Percentiles rank a stretch among this genome's conserved stretches.
These are phyloP conservation scores for Nicotiana undulata DNA, from an alignment of 257 asterid genomes.

Conservation along the genomic window DNA sequence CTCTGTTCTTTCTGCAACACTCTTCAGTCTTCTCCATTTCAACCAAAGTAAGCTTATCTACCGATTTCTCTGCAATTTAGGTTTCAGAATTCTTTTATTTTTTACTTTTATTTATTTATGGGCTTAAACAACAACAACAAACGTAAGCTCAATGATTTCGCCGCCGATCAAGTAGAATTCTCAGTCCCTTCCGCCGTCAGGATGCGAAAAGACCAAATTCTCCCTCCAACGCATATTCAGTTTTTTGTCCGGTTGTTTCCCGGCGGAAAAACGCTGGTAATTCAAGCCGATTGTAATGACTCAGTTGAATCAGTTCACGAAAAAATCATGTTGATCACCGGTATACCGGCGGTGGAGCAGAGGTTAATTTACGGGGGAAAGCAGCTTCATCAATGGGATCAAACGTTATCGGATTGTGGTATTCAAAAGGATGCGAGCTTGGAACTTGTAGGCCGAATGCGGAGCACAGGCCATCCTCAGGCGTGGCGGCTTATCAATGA, in stretches of 20 bases:
- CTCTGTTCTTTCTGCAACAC: too few species aligned
- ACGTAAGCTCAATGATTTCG: constrained; percentile 58
- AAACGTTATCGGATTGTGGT: constrained; percentile 41
- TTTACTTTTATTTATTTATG: too few species aligned
- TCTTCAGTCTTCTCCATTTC: too few species aligned
- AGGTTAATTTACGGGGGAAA: constrained; percentile 54
- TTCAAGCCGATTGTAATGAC: constrained; percentile 48
- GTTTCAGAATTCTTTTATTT: too few species aligned
- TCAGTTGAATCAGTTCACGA: constrained; percentile 39
- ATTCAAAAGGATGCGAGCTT: constrained; percentile 50
- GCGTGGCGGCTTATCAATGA: constrained; percentile 65
- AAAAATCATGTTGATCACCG: constrained; percentile 37
- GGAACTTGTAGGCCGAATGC: constrained; percentile 58
- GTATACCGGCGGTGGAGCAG: constrained; percentile 54
- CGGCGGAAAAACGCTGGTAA: constrained; percentile 39
- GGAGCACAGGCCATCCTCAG: constrained; percentile 58
- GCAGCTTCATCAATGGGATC: constrained; percentile 65
- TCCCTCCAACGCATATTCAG: constrained; percentile 43
- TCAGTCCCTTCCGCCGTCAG: constrained; percentile 5
- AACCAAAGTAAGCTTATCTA: too few species aligned
- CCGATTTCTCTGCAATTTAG: too few species aligned
- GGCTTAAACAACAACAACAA: constrained; percentile 15
- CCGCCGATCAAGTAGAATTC: constrained; percentile 13
- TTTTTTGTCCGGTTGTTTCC: constrained; percentile 69
- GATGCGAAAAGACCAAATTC: constrained; percentile 56